Conservation (phyloP, 495 filamentous ascomycete species). For the Penicillium malachiteum region DNA sequence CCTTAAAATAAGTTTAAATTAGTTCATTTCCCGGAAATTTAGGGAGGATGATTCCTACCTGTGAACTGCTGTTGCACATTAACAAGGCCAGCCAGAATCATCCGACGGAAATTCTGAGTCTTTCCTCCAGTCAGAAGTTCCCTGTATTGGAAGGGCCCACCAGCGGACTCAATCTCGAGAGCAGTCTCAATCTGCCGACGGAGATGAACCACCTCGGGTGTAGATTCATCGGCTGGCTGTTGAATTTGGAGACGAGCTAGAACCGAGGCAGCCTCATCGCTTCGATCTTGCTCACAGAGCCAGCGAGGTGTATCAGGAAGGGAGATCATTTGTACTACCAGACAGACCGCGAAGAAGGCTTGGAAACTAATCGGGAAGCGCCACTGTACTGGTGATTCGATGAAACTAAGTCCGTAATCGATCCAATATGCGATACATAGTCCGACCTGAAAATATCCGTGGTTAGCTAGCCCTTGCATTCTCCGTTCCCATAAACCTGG, state of each 20-base stretch:
- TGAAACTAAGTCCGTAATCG: slow-evolving; percentile 57
- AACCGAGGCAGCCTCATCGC: slow-evolving; percentile 50
- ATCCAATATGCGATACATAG: slow-evolving; percentile 51
- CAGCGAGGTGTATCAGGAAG: slow-evolving; percentile 64
- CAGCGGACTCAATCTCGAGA: slow-evolving; percentile 36
- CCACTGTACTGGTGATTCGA: slow-evolving; percentile 49
- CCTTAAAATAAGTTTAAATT: slow-evolving; percentile 21
- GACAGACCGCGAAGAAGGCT: slow-evolving; percentile 55
- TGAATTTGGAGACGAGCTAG: slow-evolving; percentile 43
- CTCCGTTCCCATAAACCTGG: too few species aligned
- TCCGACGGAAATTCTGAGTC: slow-evolving; percentile 39
- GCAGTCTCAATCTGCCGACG: slow-evolving; percentile 34
- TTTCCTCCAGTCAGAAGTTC: slow-evolving; percentile 38
- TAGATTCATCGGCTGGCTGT: slow-evolving; percentile 16
- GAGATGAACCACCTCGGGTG: slow-evolving; percentile 18
- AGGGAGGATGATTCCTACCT: slow-evolving; percentile 1
- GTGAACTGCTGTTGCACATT: slow-evolving; percentile 42
- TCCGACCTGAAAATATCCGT: slow-evolving; percentile 15
- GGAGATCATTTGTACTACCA: slow-evolving; percentile 56
- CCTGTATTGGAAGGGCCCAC: slow-evolving; percentile 38
- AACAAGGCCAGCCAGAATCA: slow-evolving; percentile 35
- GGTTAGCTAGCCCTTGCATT: too few species aligned
- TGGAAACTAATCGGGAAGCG: slow-evolving; percentile 60
- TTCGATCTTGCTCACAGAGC: slow-evolving; percentile 50
- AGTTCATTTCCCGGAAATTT: neutral